Evolutionary conservation across 2,329 filamentous ascomycete genomes (phyloP), one percentile per base, ranked within the genome.

Genomic region (Ophiostoma quercus): DNA sequence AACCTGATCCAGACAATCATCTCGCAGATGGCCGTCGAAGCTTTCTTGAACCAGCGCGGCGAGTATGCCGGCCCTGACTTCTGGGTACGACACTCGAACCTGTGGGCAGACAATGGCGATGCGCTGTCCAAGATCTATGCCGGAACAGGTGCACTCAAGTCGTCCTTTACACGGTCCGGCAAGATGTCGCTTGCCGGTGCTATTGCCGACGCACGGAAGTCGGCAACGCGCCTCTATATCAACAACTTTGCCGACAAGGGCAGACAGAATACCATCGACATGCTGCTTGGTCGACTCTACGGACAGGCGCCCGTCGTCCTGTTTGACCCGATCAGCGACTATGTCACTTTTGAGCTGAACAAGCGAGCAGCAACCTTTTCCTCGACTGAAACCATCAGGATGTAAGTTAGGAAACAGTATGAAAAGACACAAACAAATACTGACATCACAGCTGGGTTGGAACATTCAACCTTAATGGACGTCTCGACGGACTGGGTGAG

Each of bases 21-120:
- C 75, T 97, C 94, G 71, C 91, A 93, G 75, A 94, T 97, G 90
- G 92, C 93, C 0, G 84, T 97, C 25, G 92, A 97, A 77, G 84
- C 89, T 0, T 98, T 98, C 75, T 81, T 99, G 3, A 80, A 81
- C 16, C 92, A 96, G 74, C 85, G 90, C 71, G 85, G 84, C 34
- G 88, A 92, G 73, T 84, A 83, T 72, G 89, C 91, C 0, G 84
- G 85, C 11, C 86, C 89, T 0, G 94, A 98, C 76, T 94, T 98
- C 75, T 97, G 94, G 91, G 90, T 92, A 80, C 85, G 92, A 67
- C 95, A 99, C 80, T 94, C 92, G 9, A 95, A 88, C 72, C 84
- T 99, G 1, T 99, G 95, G 95, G 95, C 95, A 43, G 95, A 99
- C 79, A 98, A 97, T 76, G 95, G 95, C 29, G 95, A 99, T 80